A percentile compares a stretch with the other conserved stretches of the same genome.
phyloP scores from a whole-genome alignment of 345 rosid genomes.

The Aquilaria sinensis region DNA sequence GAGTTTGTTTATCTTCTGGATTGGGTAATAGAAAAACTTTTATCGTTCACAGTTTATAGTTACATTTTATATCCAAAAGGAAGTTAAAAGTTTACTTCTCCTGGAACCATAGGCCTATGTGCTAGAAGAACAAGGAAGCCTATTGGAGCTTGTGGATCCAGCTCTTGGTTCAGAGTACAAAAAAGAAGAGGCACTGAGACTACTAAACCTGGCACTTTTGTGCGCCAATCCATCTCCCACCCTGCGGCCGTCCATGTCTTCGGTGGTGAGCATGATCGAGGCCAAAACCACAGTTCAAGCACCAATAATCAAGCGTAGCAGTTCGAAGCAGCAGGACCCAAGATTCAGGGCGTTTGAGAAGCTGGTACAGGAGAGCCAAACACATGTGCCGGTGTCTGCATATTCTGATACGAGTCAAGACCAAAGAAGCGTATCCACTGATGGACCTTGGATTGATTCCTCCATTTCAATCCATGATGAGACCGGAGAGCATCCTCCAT shows the following conservation, averaged over 20 bases:
- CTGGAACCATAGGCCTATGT: conserved; percentile 59
- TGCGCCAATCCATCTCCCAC: conserved; percentile 95
- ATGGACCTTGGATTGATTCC: conserved; percentile 67
- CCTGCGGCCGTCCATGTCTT: conserved; percentile 79
- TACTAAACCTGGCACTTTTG: conserved; percentile 65
- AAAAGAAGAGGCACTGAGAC: conserved; percentile 51
- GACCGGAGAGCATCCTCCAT: conserved; percentile 20
- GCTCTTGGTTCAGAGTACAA: conserved; percentile 49
- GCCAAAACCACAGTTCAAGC: conserved; percentile 70
- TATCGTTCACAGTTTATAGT: background rate
- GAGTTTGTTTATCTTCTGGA: conserved; percentile 95
- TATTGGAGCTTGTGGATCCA: conserved; percentile 77
- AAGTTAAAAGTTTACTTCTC: background rate
- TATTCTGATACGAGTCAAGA: conserved; percentile 34
- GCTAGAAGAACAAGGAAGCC: conserved; percentile 88
- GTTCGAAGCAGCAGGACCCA: conserved; percentile 35
- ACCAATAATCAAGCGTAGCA: conserved; percentile 52
- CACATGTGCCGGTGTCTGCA: conserved; percentile 22
- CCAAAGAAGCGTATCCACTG: conserved; percentile 42
- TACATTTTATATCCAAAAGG: background rate
- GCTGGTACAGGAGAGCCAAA: conserved; percentile 61
- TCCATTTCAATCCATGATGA: conserved; percentile 35
- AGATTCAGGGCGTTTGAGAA: conserved; percentile 77
- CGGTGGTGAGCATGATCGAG: conserved; percentile 75
- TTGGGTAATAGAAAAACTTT: conserved; percentile 40